These are phyloP conservation scores for Triangularia verruculosa DNA, from an alignment of 2,329 filamentous ascomycete species.

Conservation along the genomic window DNA sequence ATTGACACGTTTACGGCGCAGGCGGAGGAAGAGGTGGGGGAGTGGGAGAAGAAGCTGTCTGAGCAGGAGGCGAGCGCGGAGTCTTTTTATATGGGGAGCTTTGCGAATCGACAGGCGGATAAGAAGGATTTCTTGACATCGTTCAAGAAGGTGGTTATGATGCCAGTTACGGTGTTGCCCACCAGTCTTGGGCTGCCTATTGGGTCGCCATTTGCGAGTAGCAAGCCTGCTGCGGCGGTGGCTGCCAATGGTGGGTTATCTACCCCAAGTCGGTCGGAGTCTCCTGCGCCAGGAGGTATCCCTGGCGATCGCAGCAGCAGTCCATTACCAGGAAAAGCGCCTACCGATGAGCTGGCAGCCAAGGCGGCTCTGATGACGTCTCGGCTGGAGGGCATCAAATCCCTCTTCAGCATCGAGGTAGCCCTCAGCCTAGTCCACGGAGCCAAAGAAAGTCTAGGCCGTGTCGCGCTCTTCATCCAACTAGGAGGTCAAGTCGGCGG, in stretches of 20 bases:
- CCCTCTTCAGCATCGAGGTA: slow-evolving; percentile 93
- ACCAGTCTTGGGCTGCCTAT: slow-evolving; percentile 51
- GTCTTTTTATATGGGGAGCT: slow-evolving; percentile 92
- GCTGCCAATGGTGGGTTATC: slow-evolving; percentile 31
- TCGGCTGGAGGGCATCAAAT: slow-evolving; percentile 88
- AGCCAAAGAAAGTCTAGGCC: slow-evolving; percentile 83
- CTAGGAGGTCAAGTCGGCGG: slow-evolving; percentile 77
- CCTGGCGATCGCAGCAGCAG: slow-evolving; percentile 39
- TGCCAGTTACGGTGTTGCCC: slow-evolving; percentile 89
- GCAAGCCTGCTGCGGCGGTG: slow-evolving; percentile 34
- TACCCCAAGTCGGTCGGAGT: slow-evolving; percentile 44
- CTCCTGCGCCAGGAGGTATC: slow-evolving; percentile 37
- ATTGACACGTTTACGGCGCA: slow-evolving; percentile 77
- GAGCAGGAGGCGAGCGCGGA: slow-evolving; percentile 89
- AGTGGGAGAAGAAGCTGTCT: slow-evolving; percentile 88
- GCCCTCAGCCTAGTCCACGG: slow-evolving; percentile 84
- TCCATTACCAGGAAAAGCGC: slow-evolving; percentile 57
- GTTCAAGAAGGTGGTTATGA: slow-evolving; percentile 99
- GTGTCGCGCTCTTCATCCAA: slow-evolving; percentile 76
- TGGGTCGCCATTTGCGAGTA: slow-evolving; percentile 53
- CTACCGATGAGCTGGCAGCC: slow-evolving; percentile 86
- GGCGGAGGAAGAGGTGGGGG: slow-evolving; percentile 71
- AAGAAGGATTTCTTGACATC: slow-evolving; percentile 95
- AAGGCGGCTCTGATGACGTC: slow-evolving; percentile 98
- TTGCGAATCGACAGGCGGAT: slow-evolving; percentile 90